Evolutionary conservation across 805 yeast species (phyloP).

Genomic region (Candida glaebosa): DNA sequence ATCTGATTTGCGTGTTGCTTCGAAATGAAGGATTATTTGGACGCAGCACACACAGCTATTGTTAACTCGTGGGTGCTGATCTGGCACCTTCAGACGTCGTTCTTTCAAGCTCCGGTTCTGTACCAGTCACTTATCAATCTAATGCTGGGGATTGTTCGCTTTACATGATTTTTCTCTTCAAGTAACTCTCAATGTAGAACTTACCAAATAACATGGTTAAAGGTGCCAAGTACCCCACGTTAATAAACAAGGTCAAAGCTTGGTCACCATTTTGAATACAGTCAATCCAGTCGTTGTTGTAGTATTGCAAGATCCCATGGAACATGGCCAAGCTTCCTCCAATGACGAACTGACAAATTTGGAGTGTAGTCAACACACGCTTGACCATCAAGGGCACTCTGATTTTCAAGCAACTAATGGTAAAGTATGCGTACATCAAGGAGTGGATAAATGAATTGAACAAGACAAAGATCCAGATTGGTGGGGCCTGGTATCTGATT

Average conservation of each 20-base stretch:
- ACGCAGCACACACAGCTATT: no score
- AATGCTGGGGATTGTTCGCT: not conserved
- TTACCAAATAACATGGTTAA: conserved; percentile 63
- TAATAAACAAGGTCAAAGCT: conserved; percentile 58
- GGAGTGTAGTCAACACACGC: conserved; percentile 59
- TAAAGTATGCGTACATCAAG: conserved; percentile 69
- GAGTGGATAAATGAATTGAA: conserved; percentile 78
- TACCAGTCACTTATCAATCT: no score
- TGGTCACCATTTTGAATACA: conserved; percentile 60
- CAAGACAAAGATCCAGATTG: conserved; percentile 77
- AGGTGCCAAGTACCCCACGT: conserved; percentile 64
- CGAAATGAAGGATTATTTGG: no score
- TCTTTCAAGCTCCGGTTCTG: no score
- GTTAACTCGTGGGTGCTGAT: no score
- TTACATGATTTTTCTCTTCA: conserved; percentile 18
- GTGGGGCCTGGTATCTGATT: conserved; percentile 63
- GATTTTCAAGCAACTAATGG: conserved; percentile 56
- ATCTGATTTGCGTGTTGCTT: no score
- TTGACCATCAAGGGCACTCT: conserved; percentile 56
- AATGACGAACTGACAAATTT: conserved; percentile 62
- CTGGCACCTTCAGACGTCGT: no score
- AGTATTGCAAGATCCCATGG: conserved; percentile 56
- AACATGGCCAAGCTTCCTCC: conserved; percentile 68
- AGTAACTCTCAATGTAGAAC: conserved; percentile 59
- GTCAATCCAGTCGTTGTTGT: conserved; percentile 25